A percentile compares a stretch with the other conserved stretches of the same genome.
Conservation (phyloP, 2,329 filamentous ascomycete genomes). For the Diplodia scrobiculata region DNA sequence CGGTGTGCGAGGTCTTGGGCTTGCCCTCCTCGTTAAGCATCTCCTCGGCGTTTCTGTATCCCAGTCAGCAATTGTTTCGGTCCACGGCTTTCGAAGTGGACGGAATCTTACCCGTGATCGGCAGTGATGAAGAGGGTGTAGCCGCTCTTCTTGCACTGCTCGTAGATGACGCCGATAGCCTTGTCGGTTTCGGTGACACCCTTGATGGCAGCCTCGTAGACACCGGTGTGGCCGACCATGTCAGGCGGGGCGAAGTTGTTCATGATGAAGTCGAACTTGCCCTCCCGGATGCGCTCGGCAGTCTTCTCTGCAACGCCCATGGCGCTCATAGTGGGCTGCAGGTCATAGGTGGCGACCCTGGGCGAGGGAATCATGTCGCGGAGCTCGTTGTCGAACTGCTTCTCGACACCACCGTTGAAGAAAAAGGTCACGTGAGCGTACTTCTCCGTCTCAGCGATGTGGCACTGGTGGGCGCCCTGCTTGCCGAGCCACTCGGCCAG, state of each 20-base stretch:
- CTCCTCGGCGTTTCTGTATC: conserved; percentile 81
- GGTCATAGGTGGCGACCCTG: conserved; percentile 93
- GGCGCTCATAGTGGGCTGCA: conserved; percentile 94
- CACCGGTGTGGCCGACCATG: conserved; percentile 98
- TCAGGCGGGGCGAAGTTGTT: conserved; percentile 99
- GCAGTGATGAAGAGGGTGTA: conserved; percentile 95
- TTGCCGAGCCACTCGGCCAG: conserved; percentile 94
- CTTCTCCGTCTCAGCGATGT: conserved; percentile 98
- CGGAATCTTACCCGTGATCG: conserved; percentile 74
- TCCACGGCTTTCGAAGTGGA: background rate
- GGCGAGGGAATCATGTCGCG: conserved; percentile 94
- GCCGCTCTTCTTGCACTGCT: conserved; percentile 88
- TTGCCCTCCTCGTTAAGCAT: conserved; percentile 96
- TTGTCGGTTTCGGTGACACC: conserved; percentile 85
- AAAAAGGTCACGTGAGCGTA: conserved; percentile 99
- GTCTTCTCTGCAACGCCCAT: conserved; percentile 87
- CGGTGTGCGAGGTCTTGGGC: conserved; percentile 97
- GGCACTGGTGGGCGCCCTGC: conserved; percentile 87
- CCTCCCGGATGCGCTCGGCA: conserved; percentile 78
- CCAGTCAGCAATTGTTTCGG: background rate
- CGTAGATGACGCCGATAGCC: conserved; percentile 89
- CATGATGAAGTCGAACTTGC: conserved; percentile 95
- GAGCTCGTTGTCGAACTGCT: conserved; percentile 87
- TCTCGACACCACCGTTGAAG: conserved; percentile 98
- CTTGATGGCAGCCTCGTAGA: conserved; percentile 90